Evolutionary conservation across 2,329 filamentous ascomycete species (phyloP).

Genomic region (Fusarium transvaalense): DNA sequence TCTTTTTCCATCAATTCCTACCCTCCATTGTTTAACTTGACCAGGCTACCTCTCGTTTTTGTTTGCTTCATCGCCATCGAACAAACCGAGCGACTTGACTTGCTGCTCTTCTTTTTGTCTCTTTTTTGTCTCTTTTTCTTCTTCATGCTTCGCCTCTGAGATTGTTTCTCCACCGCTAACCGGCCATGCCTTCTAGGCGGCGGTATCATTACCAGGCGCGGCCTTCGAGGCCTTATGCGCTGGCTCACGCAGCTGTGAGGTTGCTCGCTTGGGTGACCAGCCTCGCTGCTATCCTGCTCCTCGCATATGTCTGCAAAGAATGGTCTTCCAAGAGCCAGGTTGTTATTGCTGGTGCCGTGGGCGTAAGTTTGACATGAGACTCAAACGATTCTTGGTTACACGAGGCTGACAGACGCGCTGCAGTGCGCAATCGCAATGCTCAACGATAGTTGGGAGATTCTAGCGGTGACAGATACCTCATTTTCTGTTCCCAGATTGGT

Average conservation of each 20-base stretch:
- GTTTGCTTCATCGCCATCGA: slow-evolving; percentile 4
- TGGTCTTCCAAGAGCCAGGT: slow-evolving; percentile 50
- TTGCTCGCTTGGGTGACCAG: slow-evolving; percentile 51
- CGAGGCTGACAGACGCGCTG: slow-evolving; percentile 22
- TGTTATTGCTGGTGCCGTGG: slow-evolving; percentile 50
- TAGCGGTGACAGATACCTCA: slow-evolving; percentile 48
- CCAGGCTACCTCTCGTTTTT: not conserved
- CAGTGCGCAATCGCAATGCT: slow-evolving; percentile 52
- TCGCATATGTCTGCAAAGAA: slow-evolving; percentile 51
- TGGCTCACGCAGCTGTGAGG: slow-evolving; percentile 46
- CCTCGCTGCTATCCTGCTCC: slow-evolving; percentile 50
- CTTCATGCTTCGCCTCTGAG: slow-evolving; percentile 26
- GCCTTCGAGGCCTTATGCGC: slow-evolving; percentile 33
- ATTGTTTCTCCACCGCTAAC: not conserved
- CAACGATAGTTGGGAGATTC: slow-evolving; percentile 56
- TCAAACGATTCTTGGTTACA: not conserved
- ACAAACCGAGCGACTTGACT: not conserved
- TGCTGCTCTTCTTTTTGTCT: not conserved
- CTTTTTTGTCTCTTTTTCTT: not conserved
- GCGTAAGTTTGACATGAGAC: slow-evolving; percentile 47
- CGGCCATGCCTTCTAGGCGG: slow-evolving; percentile 36
- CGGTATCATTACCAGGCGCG: slow-evolving; percentile 23
- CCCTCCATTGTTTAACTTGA: slow-evolving; percentile 16
- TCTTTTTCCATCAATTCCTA: slow-evolving; percentile 26
- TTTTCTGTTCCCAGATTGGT: slow-evolving; percentile 46